Percentiles rank a stretch among this genome's conserved stretches.
phyloP scores from a whole-genome alignment of 2,329 filamentous ascomycete species.

The Ophidiomyces ophidiicola region DNA sequence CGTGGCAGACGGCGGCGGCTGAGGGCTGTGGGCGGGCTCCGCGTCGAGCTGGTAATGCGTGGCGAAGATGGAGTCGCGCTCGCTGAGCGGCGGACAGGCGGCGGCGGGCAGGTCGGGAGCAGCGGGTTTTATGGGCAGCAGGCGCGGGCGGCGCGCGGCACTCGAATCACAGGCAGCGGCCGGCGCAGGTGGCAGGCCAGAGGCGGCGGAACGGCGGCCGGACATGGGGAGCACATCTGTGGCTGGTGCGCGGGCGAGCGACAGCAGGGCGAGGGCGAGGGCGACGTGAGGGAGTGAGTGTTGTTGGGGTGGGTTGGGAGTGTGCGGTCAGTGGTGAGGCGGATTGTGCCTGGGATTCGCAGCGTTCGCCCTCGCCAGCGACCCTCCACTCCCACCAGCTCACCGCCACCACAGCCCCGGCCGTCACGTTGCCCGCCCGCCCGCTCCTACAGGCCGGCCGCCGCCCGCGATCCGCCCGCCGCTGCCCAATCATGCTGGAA shows the following conservation, averaged over 20 bases:
- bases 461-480: background rate
- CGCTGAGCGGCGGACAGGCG: slow-evolving; percentile 21
- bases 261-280: background rate
- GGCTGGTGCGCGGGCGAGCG: background rate
- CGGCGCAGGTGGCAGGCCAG: slow-evolving; percentile 31
- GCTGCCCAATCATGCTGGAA: background rate
- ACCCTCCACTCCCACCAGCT: no score
- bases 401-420: background rate
- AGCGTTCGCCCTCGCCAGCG: background rate
- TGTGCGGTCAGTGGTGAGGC: background rate
- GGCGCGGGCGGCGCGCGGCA: slow-evolving; percentile 37
- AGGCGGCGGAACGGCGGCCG: slow-evolving; percentile 34
- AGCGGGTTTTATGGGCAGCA: slow-evolving; percentile 23
- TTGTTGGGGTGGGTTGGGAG: background rate
- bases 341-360: background rate
- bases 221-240: slow-evolving; percentile 43
- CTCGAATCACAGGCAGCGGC: no score
- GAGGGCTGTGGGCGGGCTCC: background rate
- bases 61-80: slow-evolving; percentile 52
- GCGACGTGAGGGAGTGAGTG: background rate
- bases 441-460: slow-evolving; percentile 5
- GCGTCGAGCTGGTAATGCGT: slow-evolving; percentile 42
- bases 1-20: background rate
- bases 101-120: slow-evolving; percentile 13
- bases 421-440: slow-evolving; percentile 8